Base-by-base conservation (phyloP, 768 basidiomycete species). In the Pholiota conissans region DNA sequence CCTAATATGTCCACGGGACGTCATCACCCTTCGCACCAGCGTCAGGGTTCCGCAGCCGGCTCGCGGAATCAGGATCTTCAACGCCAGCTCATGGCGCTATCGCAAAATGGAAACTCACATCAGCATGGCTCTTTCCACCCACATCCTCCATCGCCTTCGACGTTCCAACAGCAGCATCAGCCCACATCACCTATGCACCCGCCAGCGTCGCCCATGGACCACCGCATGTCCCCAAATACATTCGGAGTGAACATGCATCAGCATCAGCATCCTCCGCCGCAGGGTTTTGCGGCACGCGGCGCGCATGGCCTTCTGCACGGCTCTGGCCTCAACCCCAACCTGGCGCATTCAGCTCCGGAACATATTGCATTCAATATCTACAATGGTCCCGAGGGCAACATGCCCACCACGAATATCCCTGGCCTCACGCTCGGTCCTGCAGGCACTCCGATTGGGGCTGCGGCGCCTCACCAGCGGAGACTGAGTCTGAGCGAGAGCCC, bases 341-440 rank as follows among this genome's bases (percentile, higher is more conserved):
- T 54, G 10, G 29, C 81, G 0, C 75, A 75, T 34, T 90, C 90
- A 13, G 89, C 90, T 0, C 90, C 90, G 0, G 89, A 88, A 13
- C 82, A 89, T 54, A 76, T 92, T 29, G 90, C 85, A 3, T 93
- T 93, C 35, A 65, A 66, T 6, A 67, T 71, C 18, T 69, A 67
- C 40, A 61, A 60, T 5, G 65, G 62, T 0, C 51, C 65, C 20
- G n/a, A 47, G n/a, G 29, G 20, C 30, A 52, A 58, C 22, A 42
- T 53, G 6, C 39, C 47, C 14, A 47, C 14, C 6, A 52, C 46
- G 11, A 51, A 48, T 1, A 65, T 64, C 35, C 64, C 67, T 1
- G 59, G 61, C 10, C 52, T 63, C 42, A 65, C 58, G 2, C 56
- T 62, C 5, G 59, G 61, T 5, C 61, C 55, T 26, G 58, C 65